phyloP scores from a whole-genome alignment of 139 green algal species.

The Nannochloris sp. region DNA sequence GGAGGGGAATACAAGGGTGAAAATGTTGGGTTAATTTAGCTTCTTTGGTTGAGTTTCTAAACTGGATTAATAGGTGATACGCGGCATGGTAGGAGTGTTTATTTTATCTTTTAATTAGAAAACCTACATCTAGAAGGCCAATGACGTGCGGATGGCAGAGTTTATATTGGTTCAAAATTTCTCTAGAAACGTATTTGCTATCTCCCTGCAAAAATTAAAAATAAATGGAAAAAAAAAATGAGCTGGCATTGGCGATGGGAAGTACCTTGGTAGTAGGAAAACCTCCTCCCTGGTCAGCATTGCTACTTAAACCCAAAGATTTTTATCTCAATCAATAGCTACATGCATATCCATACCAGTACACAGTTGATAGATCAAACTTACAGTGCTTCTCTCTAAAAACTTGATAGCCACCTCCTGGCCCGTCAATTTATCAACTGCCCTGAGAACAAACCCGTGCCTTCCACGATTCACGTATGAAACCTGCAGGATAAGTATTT shows the following conservation, averaged over 20 bases:
- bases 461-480: not conserved
- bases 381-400: not conserved
- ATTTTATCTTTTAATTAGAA: not conserved
- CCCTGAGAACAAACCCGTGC: not conserved
- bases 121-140: slow-evolving; percentile 69
- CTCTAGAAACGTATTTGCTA: slow-evolving; percentile 92
- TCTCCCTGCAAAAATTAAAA: slow-evolving; percentile 58
- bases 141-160: slow-evolving; percentile 95
- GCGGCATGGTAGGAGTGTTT: not conserved
- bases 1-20: too few species aligned
- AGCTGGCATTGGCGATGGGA: too few species aligned
- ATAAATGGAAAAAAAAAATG: too few species aligned
- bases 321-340: too few species aligned
- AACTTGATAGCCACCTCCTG: not conserved
- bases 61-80: too few species aligned
- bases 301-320: too few species aligned
- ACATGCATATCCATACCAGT: too few species aligned
- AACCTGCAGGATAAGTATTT: not conserved
- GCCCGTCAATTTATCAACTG: not conserved
- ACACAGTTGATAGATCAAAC: too few species aligned
- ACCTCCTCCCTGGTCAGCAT: too few species aligned
- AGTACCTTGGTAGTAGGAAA: too few species aligned
- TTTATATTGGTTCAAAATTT: slow-evolving; percentile 92
- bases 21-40: too few species aligned
- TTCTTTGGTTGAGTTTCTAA: too few species aligned